A percentile compares a stretch with the other conserved stretches of the same genome.
Evolutionary conservation across 257 asterid genomes (phyloP).

Genomic region (Perilla frutescens): DNA sequence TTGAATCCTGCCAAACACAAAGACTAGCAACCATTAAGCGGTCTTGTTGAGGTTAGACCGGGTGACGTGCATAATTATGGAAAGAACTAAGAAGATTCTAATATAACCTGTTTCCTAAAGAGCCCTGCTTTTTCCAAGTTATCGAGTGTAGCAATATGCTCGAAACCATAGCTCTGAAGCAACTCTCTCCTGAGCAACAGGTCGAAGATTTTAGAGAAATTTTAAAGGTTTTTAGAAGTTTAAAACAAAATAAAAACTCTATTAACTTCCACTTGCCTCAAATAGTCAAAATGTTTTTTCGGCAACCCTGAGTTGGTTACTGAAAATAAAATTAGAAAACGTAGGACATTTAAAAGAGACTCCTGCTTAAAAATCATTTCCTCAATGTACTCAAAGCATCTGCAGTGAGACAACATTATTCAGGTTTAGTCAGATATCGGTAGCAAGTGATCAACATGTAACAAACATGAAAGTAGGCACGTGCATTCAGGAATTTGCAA

Average conservation of each 20-base stretch:
- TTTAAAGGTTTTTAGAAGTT: not conserved
- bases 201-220: slow-evolving; percentile 19
- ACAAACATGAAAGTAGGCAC: no score
- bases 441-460: not conserved
- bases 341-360: slow-evolving; percentile 76
- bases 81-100: slow-evolving; percentile 22
- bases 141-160: slow-evolving; percentile 83
- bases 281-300: slow-evolving; percentile 78
- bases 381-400: slow-evolving; percentile 92
- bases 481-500: not conserved
- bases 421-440: slow-evolving; percentile 18
- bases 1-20: slow-evolving; percentile 72
- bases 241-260: not conserved
- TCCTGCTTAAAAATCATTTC: slow-evolving; percentile 97
- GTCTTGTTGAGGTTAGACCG: slow-evolving; percentile 22
- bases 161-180: slow-evolving; percentile 98
- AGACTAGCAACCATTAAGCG: slow-evolving; percentile 27
- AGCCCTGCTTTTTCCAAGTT: slow-evolving; percentile 97
- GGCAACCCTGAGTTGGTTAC: slow-evolving; percentile 92
- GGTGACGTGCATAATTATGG: slow-evolving; percentile 10
- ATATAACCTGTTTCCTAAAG: slow-evolving; percentile 78
- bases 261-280: slow-evolving; percentile 65
- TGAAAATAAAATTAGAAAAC: slow-evolving; percentile 82
- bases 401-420: slow-evolving; percentile 45
- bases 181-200: slow-evolving; percentile 76